phyloP scores from a whole-genome alignment of 2,329 filamentous ascomycete genomes.

The Botrytis pseudocinerea region DNA sequence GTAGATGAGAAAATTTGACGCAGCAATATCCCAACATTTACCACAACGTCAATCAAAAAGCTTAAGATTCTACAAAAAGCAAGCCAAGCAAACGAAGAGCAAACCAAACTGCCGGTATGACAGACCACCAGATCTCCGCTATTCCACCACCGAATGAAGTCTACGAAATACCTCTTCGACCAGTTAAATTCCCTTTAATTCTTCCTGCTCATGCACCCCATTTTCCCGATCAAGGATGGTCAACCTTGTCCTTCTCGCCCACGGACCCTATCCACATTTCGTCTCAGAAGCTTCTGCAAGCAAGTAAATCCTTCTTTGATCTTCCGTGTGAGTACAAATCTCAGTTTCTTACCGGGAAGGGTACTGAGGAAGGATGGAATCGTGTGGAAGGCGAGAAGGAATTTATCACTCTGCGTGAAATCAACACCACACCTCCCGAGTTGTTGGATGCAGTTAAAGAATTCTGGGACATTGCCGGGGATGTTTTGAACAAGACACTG shows the following conservation, averaged over 20 bases:
- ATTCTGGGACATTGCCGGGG: slow-evolving; percentile 32
- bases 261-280: slow-evolving; percentile 28
- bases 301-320: slow-evolving; percentile 34
- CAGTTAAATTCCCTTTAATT: slow-evolving; percentile 28
- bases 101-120: background rate
- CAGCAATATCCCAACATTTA: background rate
- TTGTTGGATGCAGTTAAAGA: slow-evolving; percentile 28
- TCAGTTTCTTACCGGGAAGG: slow-evolving; percentile 28
- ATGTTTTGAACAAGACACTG: slow-evolving; percentile 30
- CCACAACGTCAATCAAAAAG: background rate
- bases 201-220: slow-evolving; percentile 28
- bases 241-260: slow-evolving; percentile 28
- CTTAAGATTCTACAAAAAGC: background rate
- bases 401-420: slow-evolving; percentile 34
- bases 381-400: slow-evolving; percentile 37
- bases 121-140: background rate
- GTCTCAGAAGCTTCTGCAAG: slow-evolving; percentile 30
- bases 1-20: background rate
- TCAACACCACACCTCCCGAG: slow-evolving; percentile 28
- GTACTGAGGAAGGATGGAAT: slow-evolving; percentile 36
- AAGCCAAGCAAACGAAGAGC: background rate
- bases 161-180: slow-evolving; percentile 17
- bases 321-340: slow-evolving; percentile 32
- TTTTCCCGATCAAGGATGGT: slow-evolving; percentile 34
- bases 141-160: background rate